These are phyloP conservation scores for Polyporus tsugae DNA, from an alignment of 1,284 basidiomycete genomes.

Conservation along the genomic window DNA sequence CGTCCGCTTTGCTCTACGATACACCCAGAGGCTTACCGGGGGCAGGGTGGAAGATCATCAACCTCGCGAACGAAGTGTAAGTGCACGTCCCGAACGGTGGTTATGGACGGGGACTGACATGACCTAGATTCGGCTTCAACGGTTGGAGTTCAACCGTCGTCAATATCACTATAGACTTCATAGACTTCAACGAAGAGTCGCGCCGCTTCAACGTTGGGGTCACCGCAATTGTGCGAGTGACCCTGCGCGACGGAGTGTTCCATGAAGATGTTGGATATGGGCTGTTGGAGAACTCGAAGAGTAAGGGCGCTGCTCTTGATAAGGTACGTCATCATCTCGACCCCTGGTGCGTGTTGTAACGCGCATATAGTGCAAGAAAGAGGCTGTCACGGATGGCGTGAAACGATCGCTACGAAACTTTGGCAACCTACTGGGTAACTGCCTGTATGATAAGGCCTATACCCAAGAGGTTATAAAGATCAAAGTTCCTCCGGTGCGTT, in stretches of 20 bases:
- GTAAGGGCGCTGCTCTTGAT: constrained; percentile 88
- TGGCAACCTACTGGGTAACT: constrained; percentile 95
- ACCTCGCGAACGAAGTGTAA: constrained; percentile 95
- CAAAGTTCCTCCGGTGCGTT: constrained; percentile 79
- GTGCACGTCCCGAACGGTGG: background rate
- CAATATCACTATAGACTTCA: constrained; percentile 77
- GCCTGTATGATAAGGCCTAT: constrained; percentile 93
- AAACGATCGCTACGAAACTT: constrained; percentile 94
- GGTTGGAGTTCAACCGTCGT: constrained; percentile 94
- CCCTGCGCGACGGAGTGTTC: constrained; percentile 86
- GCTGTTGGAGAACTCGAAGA: constrained; percentile 83
- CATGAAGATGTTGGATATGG: constrained; percentile 97
- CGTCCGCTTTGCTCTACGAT: background rate
- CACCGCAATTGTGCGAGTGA: constrained; percentile 88
- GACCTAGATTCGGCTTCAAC: constrained; percentile 81
- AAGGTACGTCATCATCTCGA: constrained; percentile 69
- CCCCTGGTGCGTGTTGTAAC: background rate
- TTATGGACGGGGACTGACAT: background rate
- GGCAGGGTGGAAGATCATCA: constrained; percentile 90
- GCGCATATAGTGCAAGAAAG: constrained; percentile 87
- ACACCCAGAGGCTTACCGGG: background rate
- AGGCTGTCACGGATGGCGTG: constrained; percentile 94
- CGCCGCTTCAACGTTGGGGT: constrained; percentile 80
- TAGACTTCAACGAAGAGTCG: constrained; percentile 76
- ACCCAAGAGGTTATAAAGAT: constrained; percentile 88